A percentile compares a stretch with the other conserved stretches of the same genome.
These are phyloP conservation scores for Mycosarcoma maydis DNA, from an alignment of 1,284 basidiomycete genomes.

Conservation along the genomic window DNA sequence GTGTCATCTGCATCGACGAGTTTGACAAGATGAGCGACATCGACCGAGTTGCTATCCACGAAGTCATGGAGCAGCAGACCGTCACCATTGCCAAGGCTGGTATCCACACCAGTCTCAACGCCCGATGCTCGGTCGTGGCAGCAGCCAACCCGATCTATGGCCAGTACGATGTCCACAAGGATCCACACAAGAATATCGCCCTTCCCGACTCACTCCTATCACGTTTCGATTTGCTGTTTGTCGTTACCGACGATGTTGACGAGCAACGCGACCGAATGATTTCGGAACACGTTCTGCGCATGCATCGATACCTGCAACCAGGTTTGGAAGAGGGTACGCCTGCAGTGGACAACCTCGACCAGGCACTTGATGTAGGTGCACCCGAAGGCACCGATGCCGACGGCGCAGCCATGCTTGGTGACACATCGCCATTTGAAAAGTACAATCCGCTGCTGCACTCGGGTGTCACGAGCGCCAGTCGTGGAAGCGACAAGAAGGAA, in stretches of 20 bases:
- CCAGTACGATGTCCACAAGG: conserved; percentile 99
- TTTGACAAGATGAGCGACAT: conserved; percentile 99
- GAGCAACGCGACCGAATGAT: conserved; percentile 92
- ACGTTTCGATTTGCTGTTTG: conserved; percentile 97
- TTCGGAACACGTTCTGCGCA: conserved; percentile 95
- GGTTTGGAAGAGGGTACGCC: conserved; percentile 90
- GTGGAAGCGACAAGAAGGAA: conserved; percentile 72
- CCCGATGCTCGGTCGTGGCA: conserved; percentile 95
- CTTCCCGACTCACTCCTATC: conserved; percentile 97
- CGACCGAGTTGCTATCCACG: conserved; percentile 99
- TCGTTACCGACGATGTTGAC: conserved; percentile 97
- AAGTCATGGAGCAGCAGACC: conserved; percentile 98
- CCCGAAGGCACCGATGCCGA: conserved; percentile 56
- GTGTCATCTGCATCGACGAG: conserved; percentile 99
- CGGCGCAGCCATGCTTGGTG: conserved; percentile 49
- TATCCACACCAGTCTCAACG: conserved; percentile 97
- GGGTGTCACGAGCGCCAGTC: conserved; percentile 72
- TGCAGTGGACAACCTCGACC: conserved; percentile 82
- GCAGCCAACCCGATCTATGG: conserved; percentile 99
- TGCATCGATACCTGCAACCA: conserved; percentile 95
- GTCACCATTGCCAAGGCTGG: conserved; percentile 99
- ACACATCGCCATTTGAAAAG: conserved; percentile 76
- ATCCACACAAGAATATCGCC: conserved; percentile 98
- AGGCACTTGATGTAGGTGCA: conserved; percentile 63
- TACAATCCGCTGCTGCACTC: conserved; percentile 94